Base-by-base conservation (phyloP, 108 stramenopile species). In the Pseudonitzschia multistriata region DNA sequence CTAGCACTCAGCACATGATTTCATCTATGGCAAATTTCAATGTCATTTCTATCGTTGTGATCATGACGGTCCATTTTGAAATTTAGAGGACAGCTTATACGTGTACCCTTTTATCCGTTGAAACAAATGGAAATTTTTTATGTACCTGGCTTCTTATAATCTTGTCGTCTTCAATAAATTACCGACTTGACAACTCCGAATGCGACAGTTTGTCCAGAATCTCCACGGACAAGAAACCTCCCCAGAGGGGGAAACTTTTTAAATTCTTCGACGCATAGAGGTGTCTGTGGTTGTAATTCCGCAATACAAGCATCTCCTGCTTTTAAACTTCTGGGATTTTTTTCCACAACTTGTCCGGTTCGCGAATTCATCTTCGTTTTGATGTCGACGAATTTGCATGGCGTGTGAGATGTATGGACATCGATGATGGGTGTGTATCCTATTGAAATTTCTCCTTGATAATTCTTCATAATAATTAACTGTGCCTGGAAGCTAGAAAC, bases 391-490 rank as follows among this genome's bases (percentile, higher is more conserved):
- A 96, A 94, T 64, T 76, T 81, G 82, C 96, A 97, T 22, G 97
- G 94, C 66, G 96, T 88, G 76, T 97, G 97, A 13, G 96, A 91
- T 24, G 96, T 96, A 81, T 97, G 96, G 79, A 93, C 90, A 80
- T 98, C 96, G 24, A 98, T 62, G 22, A 97, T 93, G 5, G 96
- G 96, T 37, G 85, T 76, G 83, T 96, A 98, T 62, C 96, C 97
- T 55, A 85, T 87, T n/a, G 67, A 66, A 79, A 98, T 97, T 79
- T 96, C 81, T 53, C 93, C 94, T 54, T 94, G 93, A 84, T 96
- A 94, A 79, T 94, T 90, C 95, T 96, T 93, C 49, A 98, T 76
- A 74, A 98, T 96, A 22, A 98, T 89, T n/a, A n/a, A n/a, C 83
- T 97, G 96, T 3, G 95, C 92, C 30, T 84, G 81, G 75, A 97